Base-by-base conservation (phyloP, 2,329 filamentous ascomycete genomes). In the Beauveria brongniartii region DNA sequence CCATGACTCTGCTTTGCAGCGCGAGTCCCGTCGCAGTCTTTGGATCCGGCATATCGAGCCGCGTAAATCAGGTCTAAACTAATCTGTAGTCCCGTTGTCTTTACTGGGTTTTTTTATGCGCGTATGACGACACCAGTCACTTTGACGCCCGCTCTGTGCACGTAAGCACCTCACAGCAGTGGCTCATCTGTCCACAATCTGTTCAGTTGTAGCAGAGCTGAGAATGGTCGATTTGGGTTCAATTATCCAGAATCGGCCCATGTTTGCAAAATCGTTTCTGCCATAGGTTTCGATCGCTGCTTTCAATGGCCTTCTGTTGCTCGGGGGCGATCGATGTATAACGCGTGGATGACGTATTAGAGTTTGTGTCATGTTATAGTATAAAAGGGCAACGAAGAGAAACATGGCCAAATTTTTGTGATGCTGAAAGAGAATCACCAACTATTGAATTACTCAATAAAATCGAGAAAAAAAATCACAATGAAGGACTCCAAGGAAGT, bases 401-500 rank as follows among this genome's bases (percentile, higher is more conserved):
- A 55, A 26, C 18, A 22, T 16, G 4, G 5, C 34, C 34, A 16
- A 14, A 5, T 14, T 14, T 34, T 34, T 34, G 34, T 37, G 14
- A 37, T 37, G 10, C 6, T 5, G 34, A 37, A 14, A 37, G 34
- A 37, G 12, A 37, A 16, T 37, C 34, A 37, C 12, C 34, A 37
- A 37, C 34, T 16, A 37, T 14, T 26, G 4, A 28, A 14, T 14
- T 20, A 5, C 18, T 8, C 26, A 50, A 28, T 16, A 26, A 14
- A 44, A 12, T 54, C 16, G 7, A 22, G 24, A 47, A 18, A 40
- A 16, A 8, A 47, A 20, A 5, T 22, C 41, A 64, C 55, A 14
- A 67, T 68, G 61, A 71, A 71, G 62, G 64, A 65, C 62, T 60
- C 64, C 47, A 66, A 70, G 2, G 68, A 71, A 37, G 70, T 73